Evolutionary conservation across 1,284 basidiomycete species (phyloP).

Genomic region (Ganoderma meredithae): DNA sequence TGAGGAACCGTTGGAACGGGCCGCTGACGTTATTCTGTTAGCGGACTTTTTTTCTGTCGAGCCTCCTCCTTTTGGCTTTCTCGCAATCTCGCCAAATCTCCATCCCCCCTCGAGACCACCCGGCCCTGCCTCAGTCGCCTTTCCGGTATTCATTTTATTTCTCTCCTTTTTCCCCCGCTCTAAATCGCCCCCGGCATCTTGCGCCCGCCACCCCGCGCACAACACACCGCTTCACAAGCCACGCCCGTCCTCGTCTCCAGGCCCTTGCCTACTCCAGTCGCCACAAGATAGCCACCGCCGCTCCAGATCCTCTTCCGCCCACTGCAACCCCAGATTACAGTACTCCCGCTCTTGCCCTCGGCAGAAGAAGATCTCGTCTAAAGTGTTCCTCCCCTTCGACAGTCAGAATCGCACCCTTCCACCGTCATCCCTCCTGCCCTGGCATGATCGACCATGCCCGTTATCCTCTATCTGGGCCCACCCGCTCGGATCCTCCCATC

Average conservation of each 20-base stretch:
- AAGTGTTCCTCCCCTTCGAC: conserved; percentile 27
- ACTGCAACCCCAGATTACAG: conserved; percentile 25
- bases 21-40: conserved; percentile 36
- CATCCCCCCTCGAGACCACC: conserved; percentile 27
- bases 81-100: conserved; percentile 28
- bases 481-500: conserved; percentile 27
- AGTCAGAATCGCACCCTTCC: conserved; percentile 6
- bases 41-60: conserved; percentile 30
- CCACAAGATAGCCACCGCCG: conserved; percentile 23
- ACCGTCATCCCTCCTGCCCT: conserved; percentile 20
- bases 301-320: conserved; percentile 28
- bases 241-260: conserved; percentile 8
- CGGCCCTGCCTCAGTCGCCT: conserved; percentile 15
- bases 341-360: conserved; percentile 32
- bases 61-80: conserved; percentile 22
- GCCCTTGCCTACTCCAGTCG: background rate
- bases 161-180: conserved; percentile 11
- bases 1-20: conserved; percentile 18
- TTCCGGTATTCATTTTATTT: conserved; percentile 29
- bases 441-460: conserved; percentile 35
- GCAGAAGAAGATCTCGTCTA: conserved; percentile 33
- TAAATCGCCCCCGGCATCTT: conserved; percentile 17
- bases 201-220: conserved; percentile 21
- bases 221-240: conserved; percentile 9
- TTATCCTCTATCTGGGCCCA: conserved; percentile 27